These are phyloP conservation scores for Leishmania braziliensis DNA, from an alignment of 208 protist genomes.

Conservation along the genomic window DNA sequence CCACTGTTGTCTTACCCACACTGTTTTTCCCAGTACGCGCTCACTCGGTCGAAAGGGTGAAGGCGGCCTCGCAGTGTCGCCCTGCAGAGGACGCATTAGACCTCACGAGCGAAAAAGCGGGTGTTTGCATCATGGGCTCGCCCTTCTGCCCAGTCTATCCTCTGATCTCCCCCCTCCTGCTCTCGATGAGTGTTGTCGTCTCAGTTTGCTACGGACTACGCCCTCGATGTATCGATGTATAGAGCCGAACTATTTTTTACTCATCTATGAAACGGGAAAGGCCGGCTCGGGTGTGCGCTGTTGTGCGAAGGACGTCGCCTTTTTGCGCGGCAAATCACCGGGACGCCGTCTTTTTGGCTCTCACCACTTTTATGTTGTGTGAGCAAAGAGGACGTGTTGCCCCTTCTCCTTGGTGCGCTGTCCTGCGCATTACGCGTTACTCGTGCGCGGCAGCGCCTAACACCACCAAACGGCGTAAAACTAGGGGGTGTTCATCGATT, in stretches of 20 bases:
- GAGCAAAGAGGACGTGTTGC: not conserved
- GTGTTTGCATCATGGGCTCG: not conserved
- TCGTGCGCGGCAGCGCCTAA: not conserved
- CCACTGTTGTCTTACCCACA: not conserved
- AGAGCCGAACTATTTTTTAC: not conserved
- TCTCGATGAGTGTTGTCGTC: not conserved
- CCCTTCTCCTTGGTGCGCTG: not conserved
- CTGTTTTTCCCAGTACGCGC: no score
- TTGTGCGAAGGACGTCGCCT: not conserved
- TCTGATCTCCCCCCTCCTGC: not conserved
- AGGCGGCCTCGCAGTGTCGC: not conserved
- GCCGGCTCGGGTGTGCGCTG: not conserved
- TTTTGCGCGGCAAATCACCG: not conserved
- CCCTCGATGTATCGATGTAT: conserved; percentile 6
- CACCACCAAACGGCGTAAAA: not conserved
- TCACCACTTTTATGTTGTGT: not conserved
- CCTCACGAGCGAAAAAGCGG: not conserved
- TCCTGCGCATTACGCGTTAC: no score
- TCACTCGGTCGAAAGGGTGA: not conserved
- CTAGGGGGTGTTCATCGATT: not conserved
- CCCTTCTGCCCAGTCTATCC: not conserved
- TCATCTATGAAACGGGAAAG: no score
- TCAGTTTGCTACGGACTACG: not conserved
- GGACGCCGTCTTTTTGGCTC: not conserved
- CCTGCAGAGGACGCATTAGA: not conserved